Base-by-base conservation (phyloP, 202 grass and related monocot genomes). In the Zoysia matrella region DNA sequence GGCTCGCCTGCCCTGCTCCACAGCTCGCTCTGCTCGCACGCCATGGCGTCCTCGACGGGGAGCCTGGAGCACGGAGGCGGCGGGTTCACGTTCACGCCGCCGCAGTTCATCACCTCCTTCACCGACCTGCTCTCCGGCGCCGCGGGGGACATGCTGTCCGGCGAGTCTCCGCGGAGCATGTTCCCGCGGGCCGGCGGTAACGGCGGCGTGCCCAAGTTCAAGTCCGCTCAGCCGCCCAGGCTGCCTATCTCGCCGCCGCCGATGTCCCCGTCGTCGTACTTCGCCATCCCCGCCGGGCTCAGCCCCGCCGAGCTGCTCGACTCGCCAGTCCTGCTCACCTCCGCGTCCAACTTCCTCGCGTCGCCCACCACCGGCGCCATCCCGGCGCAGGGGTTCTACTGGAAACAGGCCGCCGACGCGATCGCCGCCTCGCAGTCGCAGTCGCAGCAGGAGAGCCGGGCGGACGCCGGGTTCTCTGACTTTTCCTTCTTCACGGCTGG, bases 281-380 rank as follows among this genome's bases (percentile, higher is more conserved):
- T 99, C 69, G 11, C 92, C 47, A 88, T 98, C 72, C 90, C 92
- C 0, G 53, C 77, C 0, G 91, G 91, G 1, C 92, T 98, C 52
- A 98, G 90, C 85, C 96, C 96, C 22, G 72, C 92, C 11, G 89
- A 83, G 40, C 85, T 99, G 8, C 83, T 99, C 4, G 91, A 99
- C 80, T 98, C 96, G 14, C 93, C 96, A 2, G 89, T 93, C 65
- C 80, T 95, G 8, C 86, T 95, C 83, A 85, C 76, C 80, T 92
- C 84, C 11, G 30, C 53, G 4, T 0, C 42, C 0, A 80, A 49
- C 78, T 74, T 92, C 60, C 61, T 96, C 47, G 83, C 86, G 58
- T 92, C 90, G 1, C 93, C 93, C 42, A 96, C 93, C 42, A 96
- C 93, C 52, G 93, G 93, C n/a, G 90, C 85, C 12, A 90, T 96